These are phyloP conservation scores for Saitoella complicata DNA, from an alignment of 805 yeast genomes.

Conservation along the genomic window DNA sequence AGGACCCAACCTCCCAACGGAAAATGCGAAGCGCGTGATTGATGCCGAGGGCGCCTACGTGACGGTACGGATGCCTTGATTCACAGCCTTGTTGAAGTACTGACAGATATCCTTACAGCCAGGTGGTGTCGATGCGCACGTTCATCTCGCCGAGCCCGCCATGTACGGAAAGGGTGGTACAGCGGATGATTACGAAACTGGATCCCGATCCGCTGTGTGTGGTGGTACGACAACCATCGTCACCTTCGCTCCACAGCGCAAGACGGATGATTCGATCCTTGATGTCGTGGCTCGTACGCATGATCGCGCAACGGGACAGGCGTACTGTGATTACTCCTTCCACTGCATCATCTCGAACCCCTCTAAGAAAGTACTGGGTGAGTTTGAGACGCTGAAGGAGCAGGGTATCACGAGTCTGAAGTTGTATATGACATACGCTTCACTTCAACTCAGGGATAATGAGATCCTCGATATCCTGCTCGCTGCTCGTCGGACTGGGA, in stretches of 20 bases:
- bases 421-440: conserved; percentile 33
- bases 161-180: conserved; percentile 13
- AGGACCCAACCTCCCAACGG: conserved; percentile 16
- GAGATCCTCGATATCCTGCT: conserved; percentile 27
- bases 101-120: conserved; percentile 17
- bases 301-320: conserved; percentile 18
- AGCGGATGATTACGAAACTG: conserved; percentile 29
- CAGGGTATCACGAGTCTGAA: conserved; percentile 28
- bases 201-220: conserved; percentile 31
- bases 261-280: conserved; percentile 16
- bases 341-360: conserved; percentile 30
- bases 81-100: no score
- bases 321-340: conserved; percentile 34
- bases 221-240: conserved; percentile 38
- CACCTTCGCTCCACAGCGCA: conserved; percentile 32
- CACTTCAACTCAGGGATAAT: conserved; percentile 26
- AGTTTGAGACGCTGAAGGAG: conserved; percentile 23
- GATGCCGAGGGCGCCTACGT: conserved; percentile 34
- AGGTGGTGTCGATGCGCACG: conserved; percentile 38
- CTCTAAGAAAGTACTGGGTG: conserved; percentile 18
- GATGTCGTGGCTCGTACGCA: conserved; percentile 22
- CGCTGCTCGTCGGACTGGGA: conserved; percentile 26
- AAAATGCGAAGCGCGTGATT: conserved; percentile 17
- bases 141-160: conserved; percentile 31
- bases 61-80: conserved; percentile 14